phyloP scores from a whole-genome alignment of 768 basidiomycete genomes.

The Russula sp. region DNA sequence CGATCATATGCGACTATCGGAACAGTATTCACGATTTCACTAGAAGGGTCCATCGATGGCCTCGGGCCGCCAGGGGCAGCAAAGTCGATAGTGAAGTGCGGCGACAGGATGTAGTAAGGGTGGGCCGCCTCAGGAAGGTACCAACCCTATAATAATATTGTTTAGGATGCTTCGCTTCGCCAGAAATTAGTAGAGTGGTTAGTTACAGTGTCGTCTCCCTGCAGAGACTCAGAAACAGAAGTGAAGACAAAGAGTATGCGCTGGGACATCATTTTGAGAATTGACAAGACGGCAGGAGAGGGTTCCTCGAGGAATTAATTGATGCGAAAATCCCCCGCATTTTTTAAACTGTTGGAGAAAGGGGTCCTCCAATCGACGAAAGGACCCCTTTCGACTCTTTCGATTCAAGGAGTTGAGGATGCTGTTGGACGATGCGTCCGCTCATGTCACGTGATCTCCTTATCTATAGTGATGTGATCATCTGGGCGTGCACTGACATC shows the following conservation, averaged over 20 bases:
- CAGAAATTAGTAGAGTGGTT: not conserved
- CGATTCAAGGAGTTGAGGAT: not conserved
- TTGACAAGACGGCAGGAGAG: not conserved
- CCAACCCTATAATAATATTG: constrained; percentile 55
- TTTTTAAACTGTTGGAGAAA: not conserved
- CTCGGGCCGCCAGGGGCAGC: constrained; percentile 53
- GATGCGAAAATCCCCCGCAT: too few species aligned
- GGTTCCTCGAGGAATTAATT: not conserved
- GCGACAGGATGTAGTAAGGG: constrained; percentile 39
- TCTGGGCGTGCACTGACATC: not conserved
- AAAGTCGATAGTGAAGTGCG: constrained; percentile 44
- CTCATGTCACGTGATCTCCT: not conserved
- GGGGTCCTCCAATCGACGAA: too few species aligned
- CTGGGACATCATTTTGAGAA: not conserved
- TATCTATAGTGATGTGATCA: not conserved
- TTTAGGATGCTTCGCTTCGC: constrained; percentile 2
- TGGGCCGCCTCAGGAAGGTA: constrained; percentile 61
- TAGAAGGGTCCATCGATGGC: constrained; percentile 62
- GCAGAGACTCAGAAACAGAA: constrained; percentile 57
- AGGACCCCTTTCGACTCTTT: too few species aligned
- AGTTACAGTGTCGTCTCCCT: constrained; percentile 49
- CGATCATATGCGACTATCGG: not conserved
- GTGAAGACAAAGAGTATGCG: constrained; percentile 72
- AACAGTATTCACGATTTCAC: constrained; percentile 45
- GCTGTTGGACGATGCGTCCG: not conserved